Conservation (phyloP, 1,139 yeast species). For the Suzukiozyma palmioleophila region DNA sequence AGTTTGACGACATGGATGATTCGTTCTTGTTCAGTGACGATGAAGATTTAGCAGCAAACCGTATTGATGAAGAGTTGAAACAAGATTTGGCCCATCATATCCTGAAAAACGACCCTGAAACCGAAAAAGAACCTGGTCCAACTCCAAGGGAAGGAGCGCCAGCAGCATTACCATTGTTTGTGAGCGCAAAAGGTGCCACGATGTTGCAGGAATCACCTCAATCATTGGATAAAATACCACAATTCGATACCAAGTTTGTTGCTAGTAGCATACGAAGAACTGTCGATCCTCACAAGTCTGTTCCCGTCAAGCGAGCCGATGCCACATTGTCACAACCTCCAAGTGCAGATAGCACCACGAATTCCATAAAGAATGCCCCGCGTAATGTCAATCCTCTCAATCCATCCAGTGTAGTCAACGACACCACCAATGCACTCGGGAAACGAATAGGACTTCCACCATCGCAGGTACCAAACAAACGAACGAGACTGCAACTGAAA, state of each 20-base stretch:
- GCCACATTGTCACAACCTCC: constrained; percentile 5
- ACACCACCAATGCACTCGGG: constrained; percentile 1
- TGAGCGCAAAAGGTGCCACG: constrained; percentile 57
- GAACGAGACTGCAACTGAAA: constrained; percentile 8
- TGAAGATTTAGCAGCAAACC: constrained; percentile 15
- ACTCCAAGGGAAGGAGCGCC: background rate
- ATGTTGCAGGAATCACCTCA: constrained; percentile 43
- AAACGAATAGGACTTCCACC: constrained; percentile 31
- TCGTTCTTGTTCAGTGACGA: constrained; percentile 63
- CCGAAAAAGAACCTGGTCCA: background rate
- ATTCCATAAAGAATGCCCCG: constrained; percentile 8
- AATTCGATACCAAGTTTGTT: constrained; percentile 46
- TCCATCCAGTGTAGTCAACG: constrained; percentile 16
- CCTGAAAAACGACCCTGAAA: background rate
- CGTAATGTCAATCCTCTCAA: constrained; percentile 6
- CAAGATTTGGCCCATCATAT: constrained; percentile 4
- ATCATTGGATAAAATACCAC: constrained; percentile 30
- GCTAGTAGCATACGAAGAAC: constrained; percentile 51
- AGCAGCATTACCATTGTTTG: constrained; percentile 37
- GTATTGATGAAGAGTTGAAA: constrained; percentile 18
- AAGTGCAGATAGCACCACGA: constrained; percentile 4
- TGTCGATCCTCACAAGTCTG: constrained; percentile 55
- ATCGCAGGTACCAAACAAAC: constrained; percentile 18
- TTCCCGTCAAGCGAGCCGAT: constrained; percentile 48
- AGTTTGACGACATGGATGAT: constrained; percentile 47